Conservation (phyloP, 2,329 filamentous ascomycete genomes). For the Hortaea sp. region DNA sequence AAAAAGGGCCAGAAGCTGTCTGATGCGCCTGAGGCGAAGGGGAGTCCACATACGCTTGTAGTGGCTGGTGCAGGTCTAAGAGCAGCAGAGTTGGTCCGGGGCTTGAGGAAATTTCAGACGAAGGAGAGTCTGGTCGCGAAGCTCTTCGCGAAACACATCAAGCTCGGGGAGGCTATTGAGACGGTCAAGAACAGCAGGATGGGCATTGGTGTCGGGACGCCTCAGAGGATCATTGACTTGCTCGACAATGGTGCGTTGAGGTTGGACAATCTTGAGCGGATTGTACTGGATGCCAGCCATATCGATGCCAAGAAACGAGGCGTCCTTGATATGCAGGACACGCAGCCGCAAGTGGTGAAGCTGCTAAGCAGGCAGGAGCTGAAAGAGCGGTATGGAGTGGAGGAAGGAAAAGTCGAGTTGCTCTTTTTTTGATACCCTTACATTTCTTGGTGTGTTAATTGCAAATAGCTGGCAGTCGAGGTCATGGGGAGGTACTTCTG, state of each 20-base stretch:
- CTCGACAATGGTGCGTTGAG: slow-evolving; percentile 71
- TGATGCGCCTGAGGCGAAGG: slow-evolving; percentile 55
- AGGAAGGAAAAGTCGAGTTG: slow-evolving; percentile 43
- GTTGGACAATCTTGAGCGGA: slow-evolving; percentile 59
- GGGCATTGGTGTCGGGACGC: slow-evolving; percentile 84
- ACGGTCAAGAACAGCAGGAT: slow-evolving; percentile 60
- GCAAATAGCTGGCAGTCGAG: too few species aligned
- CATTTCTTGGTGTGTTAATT: too few species aligned
- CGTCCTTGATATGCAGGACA: slow-evolving; percentile 91
- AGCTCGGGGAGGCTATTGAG: slow-evolving; percentile 73
- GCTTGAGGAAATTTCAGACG: slow-evolving; percentile 66
- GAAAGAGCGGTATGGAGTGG: slow-evolving; percentile 54
- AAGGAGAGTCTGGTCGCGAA: slow-evolving; percentile 75
- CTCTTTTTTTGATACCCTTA: slow-evolving; percentile 49
- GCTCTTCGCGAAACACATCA: slow-evolving; percentile 97
- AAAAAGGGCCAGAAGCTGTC: slow-evolving; percentile 46
- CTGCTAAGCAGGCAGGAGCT: slow-evolving; percentile 64
- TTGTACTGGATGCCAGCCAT: slow-evolving; percentile 84
- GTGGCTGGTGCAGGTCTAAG: slow-evolving; percentile 76
- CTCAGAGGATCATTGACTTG: slow-evolving; percentile 69
- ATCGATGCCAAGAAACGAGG: slow-evolving; percentile 92
- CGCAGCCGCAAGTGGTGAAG: slow-evolving; percentile 66
- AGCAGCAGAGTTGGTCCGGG: slow-evolving; percentile 73
- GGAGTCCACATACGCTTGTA: slow-evolving; percentile 66
- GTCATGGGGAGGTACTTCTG: too few species aligned